phyloP scores from a whole-genome alignment of 805 yeast species.

The Zygoascus tannicola region DNA sequence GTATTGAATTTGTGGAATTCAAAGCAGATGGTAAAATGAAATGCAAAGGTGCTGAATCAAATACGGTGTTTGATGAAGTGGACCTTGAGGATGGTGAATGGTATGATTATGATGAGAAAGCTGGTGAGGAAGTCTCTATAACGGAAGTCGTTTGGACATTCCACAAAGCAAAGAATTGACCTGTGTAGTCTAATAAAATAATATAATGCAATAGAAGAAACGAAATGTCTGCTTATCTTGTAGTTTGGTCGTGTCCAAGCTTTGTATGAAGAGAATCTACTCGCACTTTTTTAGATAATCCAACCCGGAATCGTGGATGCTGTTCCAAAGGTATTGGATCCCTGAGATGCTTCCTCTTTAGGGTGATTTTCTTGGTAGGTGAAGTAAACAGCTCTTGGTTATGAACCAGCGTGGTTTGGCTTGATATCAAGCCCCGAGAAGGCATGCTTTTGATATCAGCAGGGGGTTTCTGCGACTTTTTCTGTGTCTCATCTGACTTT shows the following conservation, averaged over 20 bases:
- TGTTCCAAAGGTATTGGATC: neutral
- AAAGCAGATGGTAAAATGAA: constrained; percentile 55
- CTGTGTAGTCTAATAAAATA: too few relatives aligned
- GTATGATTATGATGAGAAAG: constrained; percentile 90
- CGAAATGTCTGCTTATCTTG: too few relatives aligned
- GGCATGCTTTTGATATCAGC: too few relatives aligned
- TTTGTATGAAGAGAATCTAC: constrained; percentile 4
- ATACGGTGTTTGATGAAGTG: constrained; percentile 49
- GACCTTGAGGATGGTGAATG: constrained; percentile 78
- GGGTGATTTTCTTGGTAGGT: neutral
- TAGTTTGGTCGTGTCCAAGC: too few relatives aligned
- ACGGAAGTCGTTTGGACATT: constrained; percentile 66
- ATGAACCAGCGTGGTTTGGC: too few relatives aligned
- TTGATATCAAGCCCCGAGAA: too few relatives aligned
- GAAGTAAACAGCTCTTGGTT: too few relatives aligned
- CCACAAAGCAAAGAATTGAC: constrained; percentile 19
- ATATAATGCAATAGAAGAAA: too few relatives aligned
- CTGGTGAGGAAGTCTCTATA: constrained; percentile 69
- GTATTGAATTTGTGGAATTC: constrained; percentile 63
- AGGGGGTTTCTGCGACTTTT: too few relatives aligned
- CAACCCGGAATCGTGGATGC: constrained; percentile 1
- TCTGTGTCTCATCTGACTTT: too few relatives aligned
- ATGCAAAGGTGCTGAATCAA: constrained; percentile 45
- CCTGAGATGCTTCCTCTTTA: neutral
- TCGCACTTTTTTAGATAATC: constrained; percentile 7